Conservation (phyloP, 805 yeast genomes). For the Candida hispaniensis region DNA sequence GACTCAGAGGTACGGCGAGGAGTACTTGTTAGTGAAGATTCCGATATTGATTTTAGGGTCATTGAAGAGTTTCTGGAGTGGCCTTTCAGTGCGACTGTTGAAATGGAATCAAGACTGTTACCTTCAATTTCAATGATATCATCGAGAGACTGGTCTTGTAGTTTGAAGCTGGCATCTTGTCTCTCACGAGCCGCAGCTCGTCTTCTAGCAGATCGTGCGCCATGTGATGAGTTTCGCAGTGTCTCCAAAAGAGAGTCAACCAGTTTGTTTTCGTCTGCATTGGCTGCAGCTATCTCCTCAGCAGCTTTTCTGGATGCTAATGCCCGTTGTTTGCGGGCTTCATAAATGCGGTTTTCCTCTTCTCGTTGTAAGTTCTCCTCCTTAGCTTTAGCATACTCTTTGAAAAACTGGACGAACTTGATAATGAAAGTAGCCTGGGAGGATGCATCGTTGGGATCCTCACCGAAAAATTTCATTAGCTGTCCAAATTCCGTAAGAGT, state of each 20-base stretch:
- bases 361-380: slow-evolving; percentile 70
- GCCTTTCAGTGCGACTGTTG: slow-evolving; percentile 1
- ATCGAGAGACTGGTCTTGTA: slow-evolving; percentile 20
- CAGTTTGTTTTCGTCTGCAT: slow-evolving; percentile 36
- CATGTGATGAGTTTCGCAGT: slow-evolving; percentile 66
- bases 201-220: slow-evolving; percentile 72
- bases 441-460: slow-evolving; percentile 59
- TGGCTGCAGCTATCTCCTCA: slow-evolving; percentile 26
- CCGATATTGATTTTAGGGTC: background rate
- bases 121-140: slow-evolving; percentile 10
- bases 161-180: slow-evolving; percentile 34
- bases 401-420: slow-evolving; percentile 69
- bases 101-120: background rate
- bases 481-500: slow-evolving; percentile 56
- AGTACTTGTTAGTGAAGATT: background rate
- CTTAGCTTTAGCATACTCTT: slow-evolving; percentile 70
- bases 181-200: slow-evolving; percentile 66
- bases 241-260: slow-evolving; percentile 84
- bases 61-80: slow-evolving; percentile 2
- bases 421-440: slow-evolving; percentile 62
- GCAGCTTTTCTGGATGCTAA: slow-evolving; percentile 33
- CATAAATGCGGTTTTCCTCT: slow-evolving; percentile 68
- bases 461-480: slow-evolving; percentile 83
- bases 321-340: slow-evolving; percentile 56
- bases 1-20: slow-evolving; percentile 4